Base-by-base conservation (phyloP, 1,139 yeast genomes). In the Ashbya aceris region DNA sequence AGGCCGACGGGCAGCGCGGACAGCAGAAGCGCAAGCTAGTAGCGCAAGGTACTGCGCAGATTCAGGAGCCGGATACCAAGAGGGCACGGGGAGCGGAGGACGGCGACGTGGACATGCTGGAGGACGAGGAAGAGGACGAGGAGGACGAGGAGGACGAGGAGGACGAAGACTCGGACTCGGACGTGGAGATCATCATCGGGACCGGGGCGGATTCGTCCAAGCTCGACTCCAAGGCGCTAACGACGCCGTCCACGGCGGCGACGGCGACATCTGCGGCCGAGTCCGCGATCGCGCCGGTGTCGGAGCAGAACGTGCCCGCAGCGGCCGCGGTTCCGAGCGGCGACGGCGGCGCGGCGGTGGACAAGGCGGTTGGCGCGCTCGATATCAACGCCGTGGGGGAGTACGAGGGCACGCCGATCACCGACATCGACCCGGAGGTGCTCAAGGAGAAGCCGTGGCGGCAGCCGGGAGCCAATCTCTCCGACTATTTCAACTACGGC, bases 361-460 rank as follows among this genome's bases (percentile, higher is more conserved):
- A 36, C 36, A 40, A 30, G 32, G 38, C 37, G 61, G 63, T 48
- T 49, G 71, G 72, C 50, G 69, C 69, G 40, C 69, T 91, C 14
- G 95, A 89, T 55, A 70, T 91, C 9, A 78, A 86, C 52, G 77
- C 78, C 17, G 83, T 84, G 12, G 96, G 93, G 0, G 79, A 77
- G 47, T 76, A 73, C 50, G 83, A 89, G 43, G 97, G 95, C 4
- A 74, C 77, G 51, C 95, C 95, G 3, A 69, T 93, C 40, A 84
- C 95, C 0, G 81, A 83, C 52, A 71, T 89, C n/a, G 83, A 85
- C 50, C 71, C 89, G 13, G 94, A 84, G 49, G 82, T 79, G 40
- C 67, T 89, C 38, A 87, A 85, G 50, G 94, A 86, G 49, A 93
- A 93, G 65, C 98, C 98, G 2, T 91, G 99, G 99, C 74, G 98